Percentiles rank a stretch among this genome's conserved stretches.
phyloP scores from a whole-genome alignment of 352 stramenopile genomes.

The Phytophthora hybrid region DNA sequence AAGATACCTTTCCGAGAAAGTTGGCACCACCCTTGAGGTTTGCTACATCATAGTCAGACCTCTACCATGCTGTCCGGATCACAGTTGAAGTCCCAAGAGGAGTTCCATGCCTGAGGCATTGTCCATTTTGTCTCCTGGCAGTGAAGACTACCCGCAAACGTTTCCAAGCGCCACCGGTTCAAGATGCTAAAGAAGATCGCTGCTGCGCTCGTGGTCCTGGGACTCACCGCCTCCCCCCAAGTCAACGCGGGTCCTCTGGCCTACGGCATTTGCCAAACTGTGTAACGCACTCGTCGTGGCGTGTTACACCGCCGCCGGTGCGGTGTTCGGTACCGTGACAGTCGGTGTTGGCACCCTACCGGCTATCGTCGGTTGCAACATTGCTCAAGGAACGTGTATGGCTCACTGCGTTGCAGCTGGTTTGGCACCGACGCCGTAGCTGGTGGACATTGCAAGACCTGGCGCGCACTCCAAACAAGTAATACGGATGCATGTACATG shows the following conservation, averaged over 20 bases:
- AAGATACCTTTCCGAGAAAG: neutral
- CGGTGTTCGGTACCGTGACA: slow-evolving; percentile 50
- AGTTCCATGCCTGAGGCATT: neutral
- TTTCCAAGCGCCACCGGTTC: neutral
- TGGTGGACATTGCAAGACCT: neutral
- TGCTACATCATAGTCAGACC: no score
- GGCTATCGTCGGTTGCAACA: slow-evolving; percentile 39
- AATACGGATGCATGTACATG: slow-evolving; percentile 1
- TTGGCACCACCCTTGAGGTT: neutral
- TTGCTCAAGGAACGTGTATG: slow-evolving; percentile 49
- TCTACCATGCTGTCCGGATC: no score
- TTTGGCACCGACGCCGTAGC: slow-evolving; percentile 34
- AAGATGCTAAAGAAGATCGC: slow-evolving; percentile 23
- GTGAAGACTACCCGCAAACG: neutral
- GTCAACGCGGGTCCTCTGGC: slow-evolving; percentile 29
- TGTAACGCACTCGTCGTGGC: slow-evolving; percentile 50
- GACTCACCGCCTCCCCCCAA: neutral
- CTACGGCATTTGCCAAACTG: slow-evolving; percentile 47
- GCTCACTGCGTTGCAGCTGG: slow-evolving; percentile 41
- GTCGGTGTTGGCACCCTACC: slow-evolving; percentile 5
- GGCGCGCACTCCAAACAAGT: neutral
- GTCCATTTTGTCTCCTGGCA: neutral
- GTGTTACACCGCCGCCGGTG: slow-evolving; percentile 47
- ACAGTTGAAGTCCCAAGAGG: neutral
- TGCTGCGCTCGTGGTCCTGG: slow-evolving; percentile 7